Evolutionary conservation across 2,329 filamentous ascomycete genomes (phyloP), one percentile per base, ranked within the genome.

Genomic region (Fusarium ambrosium): DNA sequence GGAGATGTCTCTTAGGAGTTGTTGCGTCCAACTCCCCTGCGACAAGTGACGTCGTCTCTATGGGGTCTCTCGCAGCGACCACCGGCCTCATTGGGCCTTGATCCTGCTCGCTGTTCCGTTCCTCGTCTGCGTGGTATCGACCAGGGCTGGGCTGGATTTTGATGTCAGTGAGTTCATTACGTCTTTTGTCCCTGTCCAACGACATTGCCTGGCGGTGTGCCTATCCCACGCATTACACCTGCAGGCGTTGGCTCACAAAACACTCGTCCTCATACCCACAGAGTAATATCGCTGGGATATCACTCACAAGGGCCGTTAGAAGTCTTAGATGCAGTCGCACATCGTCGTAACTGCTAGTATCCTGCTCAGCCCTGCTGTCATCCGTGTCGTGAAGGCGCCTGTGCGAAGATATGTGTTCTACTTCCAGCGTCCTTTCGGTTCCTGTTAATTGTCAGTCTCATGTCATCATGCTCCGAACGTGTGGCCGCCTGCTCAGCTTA

Each of bases 221-320:
- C 16, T 32, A 53, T 53, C 48, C 48, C 48, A 53, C 27, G 48
- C 27, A 53, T 53, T 20, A 18, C 48, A 10, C 27, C 48, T 53
- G 48, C 48, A 53, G 48, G 48, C 11, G 27, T 53, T 29, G 48
- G 48, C 48, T 29, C 48, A 53, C 27, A 29, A 32, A 27, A 53
- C 48, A 32, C 48, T 32, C 48, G 11, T 16, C 27, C 41, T 6
- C 41, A 45, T 32, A 13, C 41, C 20, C 41, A 45, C 20, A 13
- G 24, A 53, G 27, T n/a, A 53, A 53, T 24, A 37, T 37, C 18
- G 4, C 32, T 22, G 18, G 27, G 20, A 24, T n/a, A 37, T 53
- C 22, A 71, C 72, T 74, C 41, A 74, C 72, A 53, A 22, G 48
- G 51, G 61, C 36, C 45, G 45, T 24, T 39, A 37, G 41, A 37